Percentiles rank a stretch among this genome's conserved stretches.
Conservation (phyloP, 2,329 filamentous ascomycete genomes). For the Hypoxylon sp. region DNA sequence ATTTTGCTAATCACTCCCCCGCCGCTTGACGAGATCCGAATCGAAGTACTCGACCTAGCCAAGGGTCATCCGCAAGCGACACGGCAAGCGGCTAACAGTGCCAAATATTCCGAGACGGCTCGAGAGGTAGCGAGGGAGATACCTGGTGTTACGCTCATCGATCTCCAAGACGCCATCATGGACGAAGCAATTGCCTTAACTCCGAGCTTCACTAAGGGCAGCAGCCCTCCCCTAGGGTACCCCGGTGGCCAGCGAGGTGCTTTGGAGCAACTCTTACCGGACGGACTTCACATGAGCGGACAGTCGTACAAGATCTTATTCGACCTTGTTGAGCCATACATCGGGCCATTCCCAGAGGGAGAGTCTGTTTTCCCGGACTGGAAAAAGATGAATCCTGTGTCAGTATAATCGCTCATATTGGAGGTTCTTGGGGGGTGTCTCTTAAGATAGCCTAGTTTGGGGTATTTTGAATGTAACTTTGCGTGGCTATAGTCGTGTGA, state of each 20-base stretch:
- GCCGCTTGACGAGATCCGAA: slow-evolving; percentile 81
- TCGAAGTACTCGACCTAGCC: slow-evolving; percentile 60
- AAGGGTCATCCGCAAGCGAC: slow-evolving; percentile 59
- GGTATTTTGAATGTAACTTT: slow-evolving; percentile 2
- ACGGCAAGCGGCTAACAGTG: slow-evolving; percentile 61
- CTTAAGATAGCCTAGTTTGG: slow-evolving; percentile 12
- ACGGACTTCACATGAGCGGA: slow-evolving; percentile 69
- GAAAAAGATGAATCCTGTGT: slow-evolving; percentile 47
- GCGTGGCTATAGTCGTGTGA: neutral
- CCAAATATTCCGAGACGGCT: slow-evolving; percentile 70
- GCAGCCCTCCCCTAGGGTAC: slow-evolving; percentile 62
- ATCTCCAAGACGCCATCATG: slow-evolving; percentile 86
- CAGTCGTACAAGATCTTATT: slow-evolving; percentile 66
- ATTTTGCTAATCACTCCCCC: slow-evolving; percentile 86
- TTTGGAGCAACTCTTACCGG: slow-evolving; percentile 64
- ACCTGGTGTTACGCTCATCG: slow-evolving; percentile 75
- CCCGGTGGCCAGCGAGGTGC: slow-evolving; percentile 63
- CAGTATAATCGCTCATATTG: slow-evolving; percentile 35
- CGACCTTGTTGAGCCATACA: slow-evolving; percentile 60
- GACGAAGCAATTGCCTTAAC: slow-evolving; percentile 70
- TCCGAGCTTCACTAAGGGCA: slow-evolving; percentile 63
- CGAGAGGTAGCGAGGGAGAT: slow-evolving; percentile 75
- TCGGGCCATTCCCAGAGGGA: slow-evolving; percentile 56
- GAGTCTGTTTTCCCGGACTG: slow-evolving; percentile 63
- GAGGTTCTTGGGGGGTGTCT: neutral